Evolutionary conservation across 306 rosid genomes (phyloP), one percentile per base, ranked within the genome.

Genomic region (Acacia crassicarpa): DNA sequence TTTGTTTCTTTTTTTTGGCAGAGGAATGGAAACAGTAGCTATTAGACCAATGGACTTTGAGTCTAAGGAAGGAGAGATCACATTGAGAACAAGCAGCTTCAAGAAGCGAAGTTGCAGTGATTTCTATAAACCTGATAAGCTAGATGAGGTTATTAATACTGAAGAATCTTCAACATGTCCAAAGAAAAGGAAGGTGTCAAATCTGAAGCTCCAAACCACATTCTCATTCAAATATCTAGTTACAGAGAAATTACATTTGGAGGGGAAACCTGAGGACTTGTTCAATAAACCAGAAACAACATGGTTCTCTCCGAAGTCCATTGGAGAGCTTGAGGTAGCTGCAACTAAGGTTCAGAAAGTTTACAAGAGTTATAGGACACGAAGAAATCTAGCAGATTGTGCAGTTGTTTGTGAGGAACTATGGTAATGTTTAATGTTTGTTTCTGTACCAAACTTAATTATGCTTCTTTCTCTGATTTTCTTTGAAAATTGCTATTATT

Each of bases 331-430:
- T 58, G 82, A 89, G 30, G 81, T 69, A 19, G 98, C 98, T 54
- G 96, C 96, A 70, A 77, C 79, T 40, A 90, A 88, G 88, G 27
- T 94, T 54, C 97, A 94, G 86, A 94, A 94, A 77, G 84, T 90
- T 70, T 92, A 91, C 87, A 92, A 77, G 90, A 85, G 97, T 72
- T 92, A 91, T 84, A 48, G 90, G 76, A 94, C 90, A 5, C 83
- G 97, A 76, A 84, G 98, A 79, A 90, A 75, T 58, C 87, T 94
- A 11, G 98, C 97, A 23, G 97, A 94, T 78, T 90, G 93, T 68
- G 98, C 97, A 19, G 91, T 94, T 43, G 90, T 92, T n/a, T 88
- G 92, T 5, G 97, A 94, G 81, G 94, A 92, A 86, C 89, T 91
- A n/a, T 94, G 97, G 98, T 94, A 38, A 54, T 48, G 93, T 83